Conservation (phyloP, 2,329 filamentous ascomycete genomes). For the Tympanopsis confertula region DNA sequence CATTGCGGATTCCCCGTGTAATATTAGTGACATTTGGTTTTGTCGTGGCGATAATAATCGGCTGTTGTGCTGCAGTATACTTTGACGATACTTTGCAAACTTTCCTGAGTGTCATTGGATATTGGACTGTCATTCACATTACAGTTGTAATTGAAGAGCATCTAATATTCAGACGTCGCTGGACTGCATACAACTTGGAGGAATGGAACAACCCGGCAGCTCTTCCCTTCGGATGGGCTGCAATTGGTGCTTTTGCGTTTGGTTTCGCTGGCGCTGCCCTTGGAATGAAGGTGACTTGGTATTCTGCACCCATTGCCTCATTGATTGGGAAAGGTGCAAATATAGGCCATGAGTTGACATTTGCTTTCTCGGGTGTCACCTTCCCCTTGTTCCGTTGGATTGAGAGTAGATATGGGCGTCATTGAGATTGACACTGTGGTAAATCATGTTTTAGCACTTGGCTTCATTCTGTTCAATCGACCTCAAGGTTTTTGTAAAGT, state of each 20-base stretch:
- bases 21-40: constrained; percentile 19
- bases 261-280: constrained; percentile 18
- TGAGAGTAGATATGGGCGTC: not conserved
- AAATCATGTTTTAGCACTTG: not conserved
- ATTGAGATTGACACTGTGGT: not conserved
- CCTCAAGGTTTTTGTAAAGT: no score
- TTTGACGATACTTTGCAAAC: constrained; percentile 14
- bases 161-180: constrained; percentile 15
- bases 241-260: constrained; percentile 16
- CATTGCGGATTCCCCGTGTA: constrained; percentile 15
- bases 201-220: constrained; percentile 16
- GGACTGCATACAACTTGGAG: constrained; percentile 17
- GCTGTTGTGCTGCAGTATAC: constrained; percentile 18
- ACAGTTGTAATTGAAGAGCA: constrained; percentile 19
- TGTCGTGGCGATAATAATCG: constrained; percentile 13
- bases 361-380: constrained; percentile 13
- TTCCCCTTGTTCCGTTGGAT: constrained; percentile 10
- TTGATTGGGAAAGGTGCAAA: constrained; percentile 19
- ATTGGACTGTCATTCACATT: constrained; percentile 16
- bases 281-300: constrained; percentile 20
- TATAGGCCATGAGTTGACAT: constrained; percentile 19
- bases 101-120: constrained; percentile 14
- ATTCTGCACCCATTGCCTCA: constrained; percentile 16
- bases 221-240: constrained; percentile 19
- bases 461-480: no score